Percentiles rank a stretch among this genome's conserved stretches.
Conservation (phyloP, 805 yeast species). For the Saccharomycodes ludwigii region DNA sequence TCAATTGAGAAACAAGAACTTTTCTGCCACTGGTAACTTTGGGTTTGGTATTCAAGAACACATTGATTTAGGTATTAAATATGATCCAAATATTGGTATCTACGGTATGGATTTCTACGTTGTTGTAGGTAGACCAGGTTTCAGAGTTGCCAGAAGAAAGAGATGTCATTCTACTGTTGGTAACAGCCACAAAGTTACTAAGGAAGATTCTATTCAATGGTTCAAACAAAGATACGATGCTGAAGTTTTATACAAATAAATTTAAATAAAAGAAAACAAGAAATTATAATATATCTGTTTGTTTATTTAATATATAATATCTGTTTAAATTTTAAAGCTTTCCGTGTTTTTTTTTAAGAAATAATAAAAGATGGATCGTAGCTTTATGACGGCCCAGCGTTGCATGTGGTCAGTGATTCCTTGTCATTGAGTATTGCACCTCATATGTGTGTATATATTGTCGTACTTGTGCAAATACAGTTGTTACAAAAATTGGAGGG, state of each 20-base stretch:
- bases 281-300: slow-evolving; percentile 7
- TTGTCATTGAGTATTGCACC: too few species aligned
- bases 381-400: too few species aligned
- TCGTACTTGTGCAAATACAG: too few species aligned
- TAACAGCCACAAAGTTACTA: slow-evolving; percentile 81
- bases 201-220: slow-evolving; percentile 94
- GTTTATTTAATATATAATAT: background rate
- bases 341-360: too few species aligned
- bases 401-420: too few species aligned
- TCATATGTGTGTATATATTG: too few species aligned
- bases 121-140: slow-evolving; percentile 98
- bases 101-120: slow-evolving; percentile 99
- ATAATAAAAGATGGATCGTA: too few species aligned
- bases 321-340: too few species aligned
- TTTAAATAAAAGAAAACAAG: background rate
- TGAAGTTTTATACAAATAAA: slow-evolving; percentile 78
- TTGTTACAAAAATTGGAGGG: too few species aligned
- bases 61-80: slow-evolving; percentile 99
- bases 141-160: slow-evolving; percentile 98
- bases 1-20: slow-evolving; percentile 89
- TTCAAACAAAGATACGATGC: slow-evolving; percentile 99
- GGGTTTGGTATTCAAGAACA: slow-evolving; percentile 99
- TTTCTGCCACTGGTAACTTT: slow-evolving; percentile 98
- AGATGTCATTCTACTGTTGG: slow-evolving; percentile 82
- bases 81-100: slow-evolving; percentile 98